Base-by-base conservation (phyloP, 352 stramenopile genomes). In the Pythium biforme region DNA sequence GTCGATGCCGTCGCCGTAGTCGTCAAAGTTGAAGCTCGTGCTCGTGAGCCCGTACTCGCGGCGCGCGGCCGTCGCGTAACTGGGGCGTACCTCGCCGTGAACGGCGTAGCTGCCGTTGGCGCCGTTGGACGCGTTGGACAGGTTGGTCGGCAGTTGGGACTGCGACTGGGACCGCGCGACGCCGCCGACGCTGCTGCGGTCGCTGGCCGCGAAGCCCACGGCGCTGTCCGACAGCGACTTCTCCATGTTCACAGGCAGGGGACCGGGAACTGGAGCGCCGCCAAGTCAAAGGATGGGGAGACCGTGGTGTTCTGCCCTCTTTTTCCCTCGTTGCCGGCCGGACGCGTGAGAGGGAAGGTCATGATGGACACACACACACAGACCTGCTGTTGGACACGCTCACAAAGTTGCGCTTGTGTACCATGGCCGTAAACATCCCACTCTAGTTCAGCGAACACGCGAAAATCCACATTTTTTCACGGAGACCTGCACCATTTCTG, bases 21-120 rank as follows among this genome's bases (percentile, higher is more conserved):
- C 52, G 55, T 69, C 62, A 49, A 69, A 64, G 62, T 60, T 61
- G 50, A 69, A 69, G 27, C 62, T 69, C 41, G 49, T 33, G 29
- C 45, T 57, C 37, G 43, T 66, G 59, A 59, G 47, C 10, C 59
- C 59, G 51, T 66, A 55, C 29, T 59, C 51, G 49, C 59, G 49
- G 20, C 51, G 49, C 23, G 34, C 31, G 22, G 55, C 55, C 27
- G 46, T 47, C 33, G 48, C 31, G 29, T 52, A 52, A n/a, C 47
- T 52, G 10, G 33, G 25, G 39, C 39, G 47, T 10, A 5, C 3
- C 15, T 43, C 26, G 54, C 22, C 54, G 27, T 31, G 14, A 15
- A 19, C 19, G 14, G 23, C 19, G 55, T 29, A 14, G 55, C 47
- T 40, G 43, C 10, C 22, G 43, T 46, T 12, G 43, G 10, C 31